Evolutionary conservation across 306 rosid genomes (phyloP).

Genomic region (Fragaria nilgerrensis): DNA sequence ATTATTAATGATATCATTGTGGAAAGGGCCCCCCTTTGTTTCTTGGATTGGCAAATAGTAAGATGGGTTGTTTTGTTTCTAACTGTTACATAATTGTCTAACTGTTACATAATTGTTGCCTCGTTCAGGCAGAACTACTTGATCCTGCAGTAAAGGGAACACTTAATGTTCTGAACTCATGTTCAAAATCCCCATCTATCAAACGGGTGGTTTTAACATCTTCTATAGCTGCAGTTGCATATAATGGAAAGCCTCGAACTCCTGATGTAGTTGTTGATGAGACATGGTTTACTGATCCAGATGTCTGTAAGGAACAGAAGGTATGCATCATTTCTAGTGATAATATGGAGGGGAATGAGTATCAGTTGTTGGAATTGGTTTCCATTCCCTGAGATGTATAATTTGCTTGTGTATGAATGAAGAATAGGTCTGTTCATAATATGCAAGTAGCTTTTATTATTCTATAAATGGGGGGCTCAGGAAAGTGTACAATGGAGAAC

Average conservation of each 20-base stretch:
- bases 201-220: constrained; percentile 56
- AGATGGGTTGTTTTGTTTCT: background rate
- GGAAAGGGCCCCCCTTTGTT: background rate
- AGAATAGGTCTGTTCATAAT: background rate
- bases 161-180: constrained; percentile 47
- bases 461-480: background rate
- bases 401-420: background rate
- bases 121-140: constrained; percentile 46
- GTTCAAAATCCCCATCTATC: constrained; percentile 37
- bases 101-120: background rate
- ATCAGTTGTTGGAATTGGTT: background rate
- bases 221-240: constrained; percentile 46
- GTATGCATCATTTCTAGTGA: constrained; percentile 19
- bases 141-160: constrained; percentile 63
- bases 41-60: background rate
- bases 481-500: background rate
- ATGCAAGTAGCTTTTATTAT: background rate
- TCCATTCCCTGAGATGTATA: constrained; percentile 4
- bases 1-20: background rate
- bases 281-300: constrained; percentile 51
- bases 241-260: constrained; percentile 32
- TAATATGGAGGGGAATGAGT: background rate
- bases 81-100: background rate
- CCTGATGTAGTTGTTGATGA: constrained; percentile 48
- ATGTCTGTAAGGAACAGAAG: constrained; percentile 35